Conservation (phyloP, 495 filamentous ascomycete genomes). For the Collariella sp. region DNA sequence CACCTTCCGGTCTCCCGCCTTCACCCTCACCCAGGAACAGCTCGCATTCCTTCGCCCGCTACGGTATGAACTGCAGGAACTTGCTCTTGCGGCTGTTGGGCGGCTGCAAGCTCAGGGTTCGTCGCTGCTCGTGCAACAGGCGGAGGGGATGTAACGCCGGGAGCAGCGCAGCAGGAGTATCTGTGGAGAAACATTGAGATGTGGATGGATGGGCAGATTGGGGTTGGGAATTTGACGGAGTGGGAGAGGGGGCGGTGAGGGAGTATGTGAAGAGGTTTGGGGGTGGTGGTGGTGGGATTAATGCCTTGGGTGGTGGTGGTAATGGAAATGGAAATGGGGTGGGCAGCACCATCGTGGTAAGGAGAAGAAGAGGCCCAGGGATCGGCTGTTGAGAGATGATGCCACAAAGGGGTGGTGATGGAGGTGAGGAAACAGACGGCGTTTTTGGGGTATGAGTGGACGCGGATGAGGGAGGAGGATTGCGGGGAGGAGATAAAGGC, state of each 20-base stretch:
- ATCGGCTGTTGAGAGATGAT: slow-evolving; percentile 69
- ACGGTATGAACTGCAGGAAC: too few relatives aligned
- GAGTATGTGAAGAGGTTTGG: slow-evolving; percentile 17
- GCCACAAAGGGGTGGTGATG: slow-evolving; percentile 53
- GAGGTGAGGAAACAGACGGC: slow-evolving; percentile 71
- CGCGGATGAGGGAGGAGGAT: slow-evolving; percentile 27
- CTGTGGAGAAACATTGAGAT: neutral
- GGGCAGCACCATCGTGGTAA: slow-evolving; percentile 34
- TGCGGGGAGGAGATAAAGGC: neutral
- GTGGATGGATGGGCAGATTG: neutral
- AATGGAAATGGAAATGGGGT: neutral
- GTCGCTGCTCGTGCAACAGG: too few relatives aligned
- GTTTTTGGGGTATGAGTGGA: slow-evolving; percentile 88
- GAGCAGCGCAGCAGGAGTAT: too few relatives aligned
- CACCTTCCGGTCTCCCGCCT: neutral
- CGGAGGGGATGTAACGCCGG: too few relatives aligned
- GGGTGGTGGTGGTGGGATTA: neutral
- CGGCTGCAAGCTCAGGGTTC: neutral
- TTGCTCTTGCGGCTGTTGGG: neutral
- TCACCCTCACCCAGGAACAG: neutral
- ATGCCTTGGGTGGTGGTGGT: neutral
- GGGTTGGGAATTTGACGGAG: neutral
- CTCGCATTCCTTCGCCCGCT: neutral
- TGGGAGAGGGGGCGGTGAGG: slow-evolving; percentile 10
- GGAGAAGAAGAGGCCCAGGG: slow-evolving; percentile 56